A percentile compares a stretch with the other conserved stretches of the same genome.
These are phyloP conservation scores for Cyberlindnera mrakii DNA, from an alignment of 805 yeast genomes.

Conservation along the genomic window DNA sequence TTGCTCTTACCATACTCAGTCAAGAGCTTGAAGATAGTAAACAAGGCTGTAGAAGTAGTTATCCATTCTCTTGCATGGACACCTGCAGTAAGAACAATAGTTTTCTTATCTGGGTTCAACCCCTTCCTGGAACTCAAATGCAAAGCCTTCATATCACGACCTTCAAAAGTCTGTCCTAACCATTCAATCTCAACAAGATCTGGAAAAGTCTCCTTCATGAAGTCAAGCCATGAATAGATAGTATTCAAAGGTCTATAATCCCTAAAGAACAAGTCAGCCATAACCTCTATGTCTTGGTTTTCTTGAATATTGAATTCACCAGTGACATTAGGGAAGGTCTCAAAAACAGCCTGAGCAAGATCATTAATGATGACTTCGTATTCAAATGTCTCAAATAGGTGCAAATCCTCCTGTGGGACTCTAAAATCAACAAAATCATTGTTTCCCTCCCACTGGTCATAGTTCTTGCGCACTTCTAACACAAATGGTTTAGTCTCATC, in stretches of 20 bases:
- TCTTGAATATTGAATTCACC: slow-evolving; percentile 4
- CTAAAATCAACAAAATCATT: slow-evolving; percentile 41
- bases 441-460: slow-evolving; percentile 46
- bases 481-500: slow-evolving; percentile 1
- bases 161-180: slow-evolving; percentile 74
- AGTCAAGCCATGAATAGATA: slow-evolving; percentile 66
- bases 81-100: slow-evolving; percentile 77
- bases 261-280: slow-evolving; percentile 56
- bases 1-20: slow-evolving; percentile 36
- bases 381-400: background rate
- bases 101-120: slow-evolving; percentile 41
- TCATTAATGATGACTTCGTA: slow-evolving; percentile 44
- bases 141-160: slow-evolving; percentile 61
- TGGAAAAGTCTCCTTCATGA: slow-evolving; percentile 57
- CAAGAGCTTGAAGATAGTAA: slow-evolving; percentile 42
- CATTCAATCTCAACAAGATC: slow-evolving; percentile 54
- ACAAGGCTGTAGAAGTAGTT: slow-evolving; percentile 63
- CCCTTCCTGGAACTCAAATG: slow-evolving; percentile 50
- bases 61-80: slow-evolving; percentile 92
- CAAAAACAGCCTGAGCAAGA: slow-evolving; percentile 49
- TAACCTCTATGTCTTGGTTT: slow-evolving; percentile 8
- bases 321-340: slow-evolving; percentile 39
- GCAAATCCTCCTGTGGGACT: slow-evolving; percentile 11
- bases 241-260: slow-evolving; percentile 63
- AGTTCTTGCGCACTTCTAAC: slow-evolving; percentile 7